Percentiles rank a stretch among this genome's conserved stretches.
Evolutionary conservation across 2,329 filamentous ascomycete genomes (phyloP).

Genomic region (Nothopassalora personata): DNA sequence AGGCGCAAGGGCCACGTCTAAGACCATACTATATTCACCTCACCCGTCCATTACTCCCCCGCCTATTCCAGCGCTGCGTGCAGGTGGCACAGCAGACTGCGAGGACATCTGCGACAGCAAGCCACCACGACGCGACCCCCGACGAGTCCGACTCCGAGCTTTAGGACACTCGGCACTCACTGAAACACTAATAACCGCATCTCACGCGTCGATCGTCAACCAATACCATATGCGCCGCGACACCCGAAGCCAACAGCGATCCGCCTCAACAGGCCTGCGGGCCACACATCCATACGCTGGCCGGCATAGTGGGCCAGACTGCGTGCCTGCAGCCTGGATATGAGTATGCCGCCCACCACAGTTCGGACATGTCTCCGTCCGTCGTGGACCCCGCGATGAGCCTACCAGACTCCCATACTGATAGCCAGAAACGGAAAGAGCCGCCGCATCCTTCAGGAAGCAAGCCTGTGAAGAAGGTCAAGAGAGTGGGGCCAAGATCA

Average conservation of each 20-base stretch:
- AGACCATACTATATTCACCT: neutral
- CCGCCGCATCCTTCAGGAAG: constrained; percentile 20
- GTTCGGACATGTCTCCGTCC: constrained; percentile 14
- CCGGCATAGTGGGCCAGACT: constrained; percentile 47
- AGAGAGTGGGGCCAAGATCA: constrained; percentile 26
- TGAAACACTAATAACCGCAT: neutral
- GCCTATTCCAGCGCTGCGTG: neutral
- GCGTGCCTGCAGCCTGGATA: constrained; percentile 84
- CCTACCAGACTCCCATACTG: constrained; percentile 3
- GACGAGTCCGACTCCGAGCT: neutral
- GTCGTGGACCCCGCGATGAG: constrained; percentile 12
- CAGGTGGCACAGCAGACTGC: neutral
- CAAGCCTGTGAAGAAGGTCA: constrained; percentile 30
- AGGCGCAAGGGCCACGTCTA: neutral
- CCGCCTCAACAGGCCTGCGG: constrained; percentile 10
- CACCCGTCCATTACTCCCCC: neutral
- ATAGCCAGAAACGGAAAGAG: constrained; percentile 25
- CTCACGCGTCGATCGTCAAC: neutral
- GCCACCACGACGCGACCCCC: neutral
- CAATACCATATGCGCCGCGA: neutral
- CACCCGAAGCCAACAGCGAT: neutral
- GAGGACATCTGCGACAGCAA: neutral
- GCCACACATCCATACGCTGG: constrained; percentile 26
- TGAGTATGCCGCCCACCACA: constrained; percentile 44
- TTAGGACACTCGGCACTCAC: neutral